These are phyloP conservation scores for Pilaira anomala DNA, from an alignment of 192 early-diverging fungal species.

Conservation along the genomic window DNA sequence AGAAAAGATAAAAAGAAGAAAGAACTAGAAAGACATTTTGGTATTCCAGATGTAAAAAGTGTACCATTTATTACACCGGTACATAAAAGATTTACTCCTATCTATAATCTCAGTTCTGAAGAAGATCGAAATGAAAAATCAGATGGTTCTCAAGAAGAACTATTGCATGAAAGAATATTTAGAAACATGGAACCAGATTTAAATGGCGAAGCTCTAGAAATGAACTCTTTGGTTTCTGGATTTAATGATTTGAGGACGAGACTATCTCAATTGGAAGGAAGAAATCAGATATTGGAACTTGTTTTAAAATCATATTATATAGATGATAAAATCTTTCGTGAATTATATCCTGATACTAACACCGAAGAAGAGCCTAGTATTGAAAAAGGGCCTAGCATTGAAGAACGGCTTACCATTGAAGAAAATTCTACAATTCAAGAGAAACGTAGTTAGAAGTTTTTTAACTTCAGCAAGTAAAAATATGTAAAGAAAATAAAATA, in stretches of 20 bases:
- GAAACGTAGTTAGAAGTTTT: too few relatives aligned
- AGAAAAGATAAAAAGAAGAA: conserved; percentile 1
- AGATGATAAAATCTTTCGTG: background rate
- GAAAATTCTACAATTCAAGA: too few relatives aligned
- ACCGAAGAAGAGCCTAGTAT: too few relatives aligned
- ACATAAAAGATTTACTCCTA: background rate
- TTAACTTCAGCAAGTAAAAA: too few relatives aligned
- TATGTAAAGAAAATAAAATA: too few relatives aligned
- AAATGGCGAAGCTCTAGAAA: background rate
- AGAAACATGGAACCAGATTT: too few relatives aligned
- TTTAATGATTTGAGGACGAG: background rate
- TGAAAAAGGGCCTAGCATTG: too few relatives aligned
- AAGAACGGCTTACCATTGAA: too few relatives aligned
- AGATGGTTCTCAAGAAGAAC: too few relatives aligned
- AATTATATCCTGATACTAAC: too few relatives aligned
- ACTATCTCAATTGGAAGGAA: background rate
- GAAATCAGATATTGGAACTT: conserved; percentile 4
- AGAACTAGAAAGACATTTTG: background rate
- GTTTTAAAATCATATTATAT: conserved; percentile 9
- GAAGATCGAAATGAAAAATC: background rate
- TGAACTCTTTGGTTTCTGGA: too few relatives aligned
- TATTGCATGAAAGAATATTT: too few relatives aligned
- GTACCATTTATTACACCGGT: conserved; percentile 4
- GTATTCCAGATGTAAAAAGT: background rate
- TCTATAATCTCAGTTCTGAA: background rate